These are phyloP conservation scores for Dioscorea zingiberensis DNA, from an alignment of 106 monocot genomes.

Conservation along the genomic window DNA sequence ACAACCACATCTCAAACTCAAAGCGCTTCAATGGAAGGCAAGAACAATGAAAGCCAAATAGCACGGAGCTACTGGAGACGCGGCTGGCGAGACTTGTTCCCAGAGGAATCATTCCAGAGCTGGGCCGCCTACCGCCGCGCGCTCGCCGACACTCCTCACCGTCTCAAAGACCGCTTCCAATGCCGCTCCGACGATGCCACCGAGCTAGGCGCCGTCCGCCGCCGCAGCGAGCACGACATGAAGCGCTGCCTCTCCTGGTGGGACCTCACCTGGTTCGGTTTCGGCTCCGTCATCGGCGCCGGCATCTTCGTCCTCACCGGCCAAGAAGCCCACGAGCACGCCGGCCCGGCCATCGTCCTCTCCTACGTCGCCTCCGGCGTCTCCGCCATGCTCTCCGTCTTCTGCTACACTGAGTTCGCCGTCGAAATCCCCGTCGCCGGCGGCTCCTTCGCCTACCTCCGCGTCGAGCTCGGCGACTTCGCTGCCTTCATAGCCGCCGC, in stretches of 20 bases:
- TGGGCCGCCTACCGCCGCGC: slow-evolving; percentile 38
- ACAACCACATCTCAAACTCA: no score
- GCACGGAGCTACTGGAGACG: slow-evolving; percentile 46
- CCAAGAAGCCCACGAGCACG: slow-evolving; percentile 47
- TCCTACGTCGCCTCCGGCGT: slow-evolving; percentile 59
- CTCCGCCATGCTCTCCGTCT: slow-evolving; percentile 66
- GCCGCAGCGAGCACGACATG: slow-evolving; percentile 36
- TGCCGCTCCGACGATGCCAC: slow-evolving; percentile 29
- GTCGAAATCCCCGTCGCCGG: slow-evolving; percentile 78
- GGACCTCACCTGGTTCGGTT: slow-evolving; percentile 74
- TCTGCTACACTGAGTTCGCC: slow-evolving; percentile 85
- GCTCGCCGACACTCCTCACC: slow-evolving; percentile 26
- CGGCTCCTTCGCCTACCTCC: slow-evolving; percentile 67
- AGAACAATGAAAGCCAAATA: neutral
- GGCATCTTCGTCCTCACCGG: slow-evolving; percentile 83
- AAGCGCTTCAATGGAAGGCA: slow-evolving; percentile 6
- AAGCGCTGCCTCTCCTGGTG: slow-evolving; percentile 63
- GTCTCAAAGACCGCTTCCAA: slow-evolving; percentile 38
- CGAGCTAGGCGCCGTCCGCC: slow-evolving; percentile 33
- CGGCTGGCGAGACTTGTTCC: slow-evolving; percentile 57
- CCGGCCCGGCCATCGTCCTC: slow-evolving; percentile 71
- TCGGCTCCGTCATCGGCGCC: slow-evolving; percentile 67
- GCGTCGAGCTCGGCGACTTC: slow-evolving; percentile 66
- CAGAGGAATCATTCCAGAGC: slow-evolving; percentile 51
- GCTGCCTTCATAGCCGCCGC: slow-evolving; percentile 54